Conservation (phyloP, 164 flowering plant species). For the Dillenia suffruticosa region DNA sequence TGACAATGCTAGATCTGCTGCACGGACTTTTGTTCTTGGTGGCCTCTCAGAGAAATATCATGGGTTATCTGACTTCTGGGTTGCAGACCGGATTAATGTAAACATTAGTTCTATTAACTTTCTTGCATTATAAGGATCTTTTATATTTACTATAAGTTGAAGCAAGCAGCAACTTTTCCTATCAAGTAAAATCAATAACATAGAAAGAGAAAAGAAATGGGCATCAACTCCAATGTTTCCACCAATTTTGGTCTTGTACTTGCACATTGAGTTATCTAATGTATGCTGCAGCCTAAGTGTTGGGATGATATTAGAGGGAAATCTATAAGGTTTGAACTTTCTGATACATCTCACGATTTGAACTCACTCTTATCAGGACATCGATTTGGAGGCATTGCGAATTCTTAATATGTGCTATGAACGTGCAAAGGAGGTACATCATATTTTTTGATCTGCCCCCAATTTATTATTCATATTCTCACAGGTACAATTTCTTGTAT, state of each 20-base stretch:
- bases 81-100: slow-evolving; percentile 70
- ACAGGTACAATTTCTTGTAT: not conserved
- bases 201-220: no score
- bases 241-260: not conserved
- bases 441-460: no score
- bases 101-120: slow-evolving; percentile 2
- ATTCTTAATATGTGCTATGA: slow-evolving; percentile 65
- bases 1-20: slow-evolving; percentile 88
- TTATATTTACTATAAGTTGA: no score
- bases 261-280: not conserved
- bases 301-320: no score
- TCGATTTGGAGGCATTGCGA: slow-evolving; percentile 72
- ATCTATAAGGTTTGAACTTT: not conserved
- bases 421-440: slow-evolving; percentile 75
- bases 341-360: not conserved
- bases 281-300: no score
- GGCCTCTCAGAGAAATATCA: slow-evolving; percentile 86
- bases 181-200: no score
- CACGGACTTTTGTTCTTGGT: slow-evolving; percentile 74
- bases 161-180: no score
- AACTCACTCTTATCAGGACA: slow-evolving; percentile 44
- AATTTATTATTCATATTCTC: not conserved
- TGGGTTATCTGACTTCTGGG: slow-evolving; percentile 79
- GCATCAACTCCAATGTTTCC: no score
- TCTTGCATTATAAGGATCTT: no score